A percentile compares a stretch with the other conserved stretches of the same genome.
phyloP scores from a whole-genome alignment of 495 filamentous ascomycete genomes.

The Chaetomium tenue region DNA sequence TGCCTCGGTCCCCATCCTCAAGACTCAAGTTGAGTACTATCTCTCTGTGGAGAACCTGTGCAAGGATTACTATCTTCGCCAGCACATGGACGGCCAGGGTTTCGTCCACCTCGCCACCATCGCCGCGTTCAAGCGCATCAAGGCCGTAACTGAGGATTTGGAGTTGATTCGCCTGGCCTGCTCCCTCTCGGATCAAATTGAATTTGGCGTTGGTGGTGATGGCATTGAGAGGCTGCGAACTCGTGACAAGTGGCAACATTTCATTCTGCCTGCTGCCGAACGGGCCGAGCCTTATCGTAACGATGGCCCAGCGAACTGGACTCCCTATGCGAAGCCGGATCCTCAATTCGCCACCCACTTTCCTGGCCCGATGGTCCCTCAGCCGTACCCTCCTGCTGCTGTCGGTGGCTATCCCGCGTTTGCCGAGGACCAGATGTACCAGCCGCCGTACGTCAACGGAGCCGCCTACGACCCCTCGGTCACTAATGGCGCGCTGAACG shows the following conservation, averaged over 20 bases:
- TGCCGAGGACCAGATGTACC: conserved; percentile 30
- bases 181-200: conserved; percentile 64
- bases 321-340: conserved; percentile 13
- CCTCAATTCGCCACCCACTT: conserved; percentile 21
- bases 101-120: conserved; percentile 80
- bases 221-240: conserved; percentile 76
- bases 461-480: conserved; percentile 36
- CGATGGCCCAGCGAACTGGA: conserved; percentile 39
- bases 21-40: conserved; percentile 86
- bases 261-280: conserved; percentile 63
- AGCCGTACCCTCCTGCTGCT: conserved; percentile 17
- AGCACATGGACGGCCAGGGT: conserved; percentile 90
- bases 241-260: conserved; percentile 74
- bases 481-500: conserved; percentile 48
- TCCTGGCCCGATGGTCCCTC: conserved; percentile 19
- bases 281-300: conserved; percentile 44
- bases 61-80: conserved; percentile 87
- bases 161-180: conserved; percentile 73
- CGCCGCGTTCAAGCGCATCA: conserved; percentile 80
- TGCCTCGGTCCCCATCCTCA: conserved; percentile 27
- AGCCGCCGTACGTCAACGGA: conserved; percentile 38
- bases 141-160: conserved; percentile 60
- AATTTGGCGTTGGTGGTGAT: conserved; percentile 67
- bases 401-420: conserved; percentile 23
- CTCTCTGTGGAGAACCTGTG: conserved; percentile 95